Evolutionary conservation across 2,329 filamentous ascomycete genomes (phyloP), one percentile per base, ranked within the genome.

Genomic region (Clonostachys rosea): DNA sequence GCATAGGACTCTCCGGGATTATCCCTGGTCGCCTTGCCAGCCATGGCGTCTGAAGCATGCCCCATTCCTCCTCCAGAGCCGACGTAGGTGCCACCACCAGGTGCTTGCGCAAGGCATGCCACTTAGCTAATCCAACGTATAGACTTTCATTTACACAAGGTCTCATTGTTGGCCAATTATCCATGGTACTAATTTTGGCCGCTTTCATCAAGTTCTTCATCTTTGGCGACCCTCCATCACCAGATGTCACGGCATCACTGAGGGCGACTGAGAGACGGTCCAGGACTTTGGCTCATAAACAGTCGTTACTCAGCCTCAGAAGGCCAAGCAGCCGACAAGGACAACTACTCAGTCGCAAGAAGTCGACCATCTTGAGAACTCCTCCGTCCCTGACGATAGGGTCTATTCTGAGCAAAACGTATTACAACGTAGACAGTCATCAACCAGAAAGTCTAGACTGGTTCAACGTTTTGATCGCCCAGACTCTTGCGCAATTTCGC

Each of bases 141-240:
- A 92, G 89, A 39, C 75, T 94, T 56, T 94, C 90, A 35, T 97
- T 97, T 66, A 95, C 90, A 0, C 90, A 96, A 64, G 94, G 94
- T 30, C 86, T 99, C 56, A 83, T 99, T 43, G 77, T 97, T 34
- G 94, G 94, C 44, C 94, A 99, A 67, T 77, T 99, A 45, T 95
- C 91, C 3, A 88, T 99, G 42, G 89, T 96, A 13, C 73, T 97
- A 20, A 78, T 99, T 37, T 83, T 99, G 51, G 91, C 91, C 54
- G 89, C 87, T 56, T 97, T 99, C 70, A 97, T 99, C 68, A 96
- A 96, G 65, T 99, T 96, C 81, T 99, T 99, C 79, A 97, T 99
- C 62, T 97, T 99, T 63, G 94, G 94, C 57, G 94, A 97, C 62
- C 84, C 90, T 6, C 90, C 91, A 1, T 90, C 88, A 2, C 78